Evolutionary conservation across 73 alveolate genomes (phyloP).

Genomic region (Tetrahymena thermophila): DNA sequence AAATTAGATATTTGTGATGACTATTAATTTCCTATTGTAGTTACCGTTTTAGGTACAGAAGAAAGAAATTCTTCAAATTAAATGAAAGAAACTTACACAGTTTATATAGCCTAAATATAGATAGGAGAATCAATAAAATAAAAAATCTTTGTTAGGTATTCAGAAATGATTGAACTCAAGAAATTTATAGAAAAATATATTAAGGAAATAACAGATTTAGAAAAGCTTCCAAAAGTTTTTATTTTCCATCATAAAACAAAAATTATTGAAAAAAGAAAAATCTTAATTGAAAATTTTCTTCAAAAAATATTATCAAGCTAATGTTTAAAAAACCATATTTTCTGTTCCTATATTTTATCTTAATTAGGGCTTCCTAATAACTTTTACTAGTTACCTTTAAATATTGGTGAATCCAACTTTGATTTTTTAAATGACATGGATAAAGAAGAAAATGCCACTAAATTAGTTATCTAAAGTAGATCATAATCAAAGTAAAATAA

Average conservation of each 20-base stretch:
- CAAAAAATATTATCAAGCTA: neutral
- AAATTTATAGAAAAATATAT: neutral
- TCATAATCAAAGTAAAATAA: neutral
- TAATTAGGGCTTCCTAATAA: neutral
- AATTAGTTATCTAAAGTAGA: neutral
- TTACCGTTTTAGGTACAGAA: neutral
- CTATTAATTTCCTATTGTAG: neutral
- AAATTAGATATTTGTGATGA: neutral
- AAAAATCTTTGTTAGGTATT: neutral
- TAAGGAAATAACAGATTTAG: neutral
- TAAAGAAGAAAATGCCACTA: neutral
- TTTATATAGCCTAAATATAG: neutral
- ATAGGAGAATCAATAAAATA: neutral
- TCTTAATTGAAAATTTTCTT: neutral
- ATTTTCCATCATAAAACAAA: neutral
- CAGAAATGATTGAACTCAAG: neutral
- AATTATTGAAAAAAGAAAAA: neutral
- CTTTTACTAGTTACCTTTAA: neutral
- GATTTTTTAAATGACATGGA: neutral
- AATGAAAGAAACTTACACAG: neutral
- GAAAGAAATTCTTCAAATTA: neutral
- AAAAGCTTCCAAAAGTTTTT: neutral
- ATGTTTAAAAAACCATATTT: neutral
- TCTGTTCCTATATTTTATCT: neutral
- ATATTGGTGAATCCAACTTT: neutral